Conservation (phyloP, 2,329 filamentous ascomycete species). For the Diaporthe aspalathi region DNA sequence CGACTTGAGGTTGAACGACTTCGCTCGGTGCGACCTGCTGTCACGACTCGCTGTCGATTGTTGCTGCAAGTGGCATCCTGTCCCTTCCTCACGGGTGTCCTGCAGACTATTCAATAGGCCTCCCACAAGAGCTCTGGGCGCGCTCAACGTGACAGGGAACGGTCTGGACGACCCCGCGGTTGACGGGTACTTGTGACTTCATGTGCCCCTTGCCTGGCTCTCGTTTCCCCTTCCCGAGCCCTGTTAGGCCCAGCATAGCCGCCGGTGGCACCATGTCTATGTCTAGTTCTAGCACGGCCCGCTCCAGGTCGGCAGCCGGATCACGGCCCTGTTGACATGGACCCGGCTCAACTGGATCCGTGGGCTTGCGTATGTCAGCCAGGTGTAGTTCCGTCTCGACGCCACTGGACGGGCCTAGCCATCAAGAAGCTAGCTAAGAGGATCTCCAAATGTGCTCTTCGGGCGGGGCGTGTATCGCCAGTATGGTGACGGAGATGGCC, state of each 20-base stretch:
- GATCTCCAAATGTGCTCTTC: not conserved
- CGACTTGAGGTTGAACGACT: not conserved
- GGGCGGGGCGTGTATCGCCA: not conserved
- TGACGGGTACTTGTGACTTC: no score
- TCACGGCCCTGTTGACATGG: not conserved
- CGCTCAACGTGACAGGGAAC: no score
- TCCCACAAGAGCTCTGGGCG: no score
- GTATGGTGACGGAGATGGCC: not conserved
- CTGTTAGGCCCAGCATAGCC: no score
- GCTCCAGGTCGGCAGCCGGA: not conserved
- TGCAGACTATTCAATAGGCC: no score
- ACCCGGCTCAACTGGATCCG: not conserved
- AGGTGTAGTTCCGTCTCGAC: not conserved
- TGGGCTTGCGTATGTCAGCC: not conserved
- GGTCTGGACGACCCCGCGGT: no score
- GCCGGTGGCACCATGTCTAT: not conserved
- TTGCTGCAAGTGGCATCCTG: not conserved
- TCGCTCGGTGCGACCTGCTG: no score
- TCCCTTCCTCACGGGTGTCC: not conserved
- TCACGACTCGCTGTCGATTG: slow-evolving; percentile 10
- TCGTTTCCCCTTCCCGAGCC: no score
- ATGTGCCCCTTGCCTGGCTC: no score
- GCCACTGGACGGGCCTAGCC: no score
- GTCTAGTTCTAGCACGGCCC: not conserved
- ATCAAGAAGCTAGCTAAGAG: not conserved